phyloP scores from a whole-genome alignment of 768 basidiomycete species.

The Serendipita sp. region DNA sequence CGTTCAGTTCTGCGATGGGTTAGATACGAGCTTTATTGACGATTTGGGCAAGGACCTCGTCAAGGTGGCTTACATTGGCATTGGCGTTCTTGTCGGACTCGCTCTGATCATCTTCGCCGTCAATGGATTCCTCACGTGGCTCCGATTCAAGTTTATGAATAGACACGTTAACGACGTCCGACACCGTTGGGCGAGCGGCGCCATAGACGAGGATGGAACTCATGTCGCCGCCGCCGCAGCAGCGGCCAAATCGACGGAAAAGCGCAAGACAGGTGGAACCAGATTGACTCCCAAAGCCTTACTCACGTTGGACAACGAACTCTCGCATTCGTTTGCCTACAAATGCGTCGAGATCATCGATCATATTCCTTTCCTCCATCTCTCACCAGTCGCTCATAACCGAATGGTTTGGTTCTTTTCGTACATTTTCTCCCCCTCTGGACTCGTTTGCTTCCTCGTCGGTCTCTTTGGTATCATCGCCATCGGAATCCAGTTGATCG shows the following conservation, averaged over 20 bases:
- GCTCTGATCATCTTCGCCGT: conserved; percentile 59
- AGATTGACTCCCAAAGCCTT: neutral
- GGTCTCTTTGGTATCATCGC: conserved; percentile 81
- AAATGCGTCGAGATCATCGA: neutral
- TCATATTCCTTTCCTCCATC: conserved; percentile 24
- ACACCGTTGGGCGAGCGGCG: neutral
- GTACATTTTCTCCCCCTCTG: conserved; percentile 83
- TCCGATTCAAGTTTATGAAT: conserved; percentile 64
- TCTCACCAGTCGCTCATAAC: conserved; percentile 45
- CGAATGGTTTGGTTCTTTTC: conserved; percentile 77
- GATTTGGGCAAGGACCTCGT: conserved; percentile 68
- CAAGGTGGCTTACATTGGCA: conserved; percentile 63
- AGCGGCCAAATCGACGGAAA: neutral
- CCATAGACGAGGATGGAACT: neutral
- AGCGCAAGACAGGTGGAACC: neutral
- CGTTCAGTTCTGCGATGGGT: conserved; percentile 54
- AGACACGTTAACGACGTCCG: neutral
- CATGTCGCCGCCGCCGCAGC: neutral
- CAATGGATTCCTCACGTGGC: conserved; percentile 72
- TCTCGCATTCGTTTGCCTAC: neutral
- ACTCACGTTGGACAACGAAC: neutral
- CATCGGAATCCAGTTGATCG: conserved; percentile 73
- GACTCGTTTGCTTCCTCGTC: conserved; percentile 79
- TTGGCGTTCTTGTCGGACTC: conserved; percentile 51
- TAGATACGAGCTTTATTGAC: conserved; percentile 78